A percentile compares a stretch with the other conserved stretches of the same genome.
These are phyloP conservation scores for Solanum pinnatisectum DNA, from an alignment of 257 asterid genomes.

Conservation along the genomic window DNA sequence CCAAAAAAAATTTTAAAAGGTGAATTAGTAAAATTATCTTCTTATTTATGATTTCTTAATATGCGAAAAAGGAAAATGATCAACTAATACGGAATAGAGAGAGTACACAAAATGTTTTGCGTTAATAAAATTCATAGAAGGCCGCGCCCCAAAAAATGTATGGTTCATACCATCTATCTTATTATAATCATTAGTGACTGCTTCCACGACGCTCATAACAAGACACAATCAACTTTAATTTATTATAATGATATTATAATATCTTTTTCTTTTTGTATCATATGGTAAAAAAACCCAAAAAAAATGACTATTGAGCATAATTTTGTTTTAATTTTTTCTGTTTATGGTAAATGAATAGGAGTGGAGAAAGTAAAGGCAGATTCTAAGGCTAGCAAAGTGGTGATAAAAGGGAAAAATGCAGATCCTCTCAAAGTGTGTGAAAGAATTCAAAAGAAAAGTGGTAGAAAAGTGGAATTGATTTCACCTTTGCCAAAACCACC, in stretches of 20 bases:
- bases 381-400: constrained; percentile 75
- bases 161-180: background rate
- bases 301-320: background rate
- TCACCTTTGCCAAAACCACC: constrained; percentile 69
- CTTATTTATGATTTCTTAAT: too few relatives aligned
- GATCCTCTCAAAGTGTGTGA: constrained; percentile 74
- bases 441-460: constrained; percentile 60
- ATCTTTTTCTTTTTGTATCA: background rate
- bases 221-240: background rate
- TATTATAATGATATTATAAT: background rate
- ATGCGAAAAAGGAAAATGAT: fast-evolving
- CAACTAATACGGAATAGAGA: too few relatives aligned
- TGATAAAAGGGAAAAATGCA: constrained; percentile 66
- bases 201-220: background rate
- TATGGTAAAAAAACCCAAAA: background rate
- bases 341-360: constrained; percentile 25
- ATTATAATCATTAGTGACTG: background rate
- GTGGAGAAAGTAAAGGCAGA: constrained; percentile 74
- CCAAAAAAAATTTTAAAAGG: too few relatives aligned
- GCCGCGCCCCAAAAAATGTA: too few relatives aligned
- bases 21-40: too few relatives aligned
- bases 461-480: constrained; percentile 55
- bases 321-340: background rate
- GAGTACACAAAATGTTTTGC: background rate
- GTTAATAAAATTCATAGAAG: background rate